Evolutionary conservation across 192 early-diverging fungal genomes (phyloP).

Genomic region (Backusella circina): DNA sequence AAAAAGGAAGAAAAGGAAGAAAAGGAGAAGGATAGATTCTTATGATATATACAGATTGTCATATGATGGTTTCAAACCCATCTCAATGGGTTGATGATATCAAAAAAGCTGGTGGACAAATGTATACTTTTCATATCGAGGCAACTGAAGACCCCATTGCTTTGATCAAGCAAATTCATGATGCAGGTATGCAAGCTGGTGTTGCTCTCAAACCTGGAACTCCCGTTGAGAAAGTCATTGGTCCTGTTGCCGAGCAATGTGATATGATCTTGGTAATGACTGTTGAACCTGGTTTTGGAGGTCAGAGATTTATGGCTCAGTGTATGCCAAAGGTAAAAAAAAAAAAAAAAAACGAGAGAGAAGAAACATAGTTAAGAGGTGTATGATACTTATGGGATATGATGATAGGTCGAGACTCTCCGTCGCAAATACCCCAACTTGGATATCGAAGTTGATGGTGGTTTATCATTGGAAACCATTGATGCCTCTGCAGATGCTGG

Average conservation of each 20-base stretch:
- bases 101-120: slow-evolving; percentile 81
- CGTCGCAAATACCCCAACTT: slow-evolving; percentile 76
- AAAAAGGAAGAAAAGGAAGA: background rate
- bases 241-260: slow-evolving; percentile 53
- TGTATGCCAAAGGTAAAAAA: slow-evolving; percentile 78
- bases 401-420: slow-evolving; percentile 52
- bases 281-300: slow-evolving; percentile 96
- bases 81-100: slow-evolving; percentile 92
- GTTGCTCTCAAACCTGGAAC: slow-evolving; percentile 92
- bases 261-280: slow-evolving; percentile 97
- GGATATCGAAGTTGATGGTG: slow-evolving; percentile 96
- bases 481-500: slow-evolving; percentile 83
- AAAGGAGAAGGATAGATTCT: background rate
- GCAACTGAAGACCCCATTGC: slow-evolving; percentile 71
- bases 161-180: slow-evolving; percentile 80
- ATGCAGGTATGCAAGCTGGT: slow-evolving; percentile 87
- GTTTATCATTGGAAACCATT: slow-evolving; percentile 80
- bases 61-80: slow-evolving; percentile 59
- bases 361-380: background rate
- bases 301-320: slow-evolving; percentile 88
- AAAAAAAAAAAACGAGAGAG: background rate
- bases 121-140: slow-evolving; percentile 93
- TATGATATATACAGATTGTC: slow-evolving; percentile 41
- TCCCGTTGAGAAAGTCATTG: slow-evolving; percentile 55
- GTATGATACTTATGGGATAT: background rate